A percentile compares a stretch with the other conserved stretches of the same genome.
These are phyloP conservation scores for Pseudogymnoascus sp. DNA, from an alignment of 2,329 filamentous ascomycete genomes.

Conservation along the genomic window DNA sequence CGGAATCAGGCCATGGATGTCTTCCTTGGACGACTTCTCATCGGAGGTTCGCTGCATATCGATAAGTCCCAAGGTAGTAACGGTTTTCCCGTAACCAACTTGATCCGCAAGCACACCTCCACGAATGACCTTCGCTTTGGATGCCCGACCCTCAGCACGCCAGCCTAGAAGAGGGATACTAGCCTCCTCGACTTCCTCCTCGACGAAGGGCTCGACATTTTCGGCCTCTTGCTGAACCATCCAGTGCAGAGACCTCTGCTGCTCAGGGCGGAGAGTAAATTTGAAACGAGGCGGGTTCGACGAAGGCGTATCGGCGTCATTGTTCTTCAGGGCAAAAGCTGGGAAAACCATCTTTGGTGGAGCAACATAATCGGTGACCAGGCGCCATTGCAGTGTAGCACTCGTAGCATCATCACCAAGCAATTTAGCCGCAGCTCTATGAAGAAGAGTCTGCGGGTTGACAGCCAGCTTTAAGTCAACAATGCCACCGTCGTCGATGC, in stretches of 20 bases:
- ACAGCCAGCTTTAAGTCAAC: constrained; percentile 34
- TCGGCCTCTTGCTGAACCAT: constrained; percentile 47
- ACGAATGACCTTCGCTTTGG: constrained; percentile 33
- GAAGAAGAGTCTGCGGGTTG: constrained; percentile 34
- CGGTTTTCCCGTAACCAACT: constrained; percentile 61
- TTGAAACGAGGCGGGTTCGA: constrained; percentile 31
- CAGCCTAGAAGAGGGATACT: constrained; percentile 42
- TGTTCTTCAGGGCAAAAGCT: constrained; percentile 36
- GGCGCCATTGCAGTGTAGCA: constrained; percentile 34
- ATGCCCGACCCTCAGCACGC: constrained; percentile 47
- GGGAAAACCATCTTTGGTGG: constrained; percentile 28
- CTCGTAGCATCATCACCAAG: constrained; percentile 9
- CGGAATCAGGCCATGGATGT: constrained; percentile 20
- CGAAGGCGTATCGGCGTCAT: constrained; percentile 29
- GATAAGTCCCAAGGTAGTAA: constrained; percentile 49
- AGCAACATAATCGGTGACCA: constrained; percentile 37
- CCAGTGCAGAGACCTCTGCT: constrained; percentile 49
- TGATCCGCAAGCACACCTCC: constrained; percentile 57
- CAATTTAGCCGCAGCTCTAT: constrained; percentile 34
- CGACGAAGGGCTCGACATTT: constrained; percentile 39
- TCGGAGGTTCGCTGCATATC: constrained; percentile 26
- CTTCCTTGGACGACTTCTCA: not conserved
- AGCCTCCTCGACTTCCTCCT: constrained; percentile 51
- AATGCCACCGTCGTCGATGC: constrained; percentile 24
- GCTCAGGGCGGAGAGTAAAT: constrained; percentile 40